Evolutionary conservation across 768 basidiomycete genomes (phyloP), one percentile per base, ranked within the genome.

Genomic region (Fibroporia radiculosa): DNA sequence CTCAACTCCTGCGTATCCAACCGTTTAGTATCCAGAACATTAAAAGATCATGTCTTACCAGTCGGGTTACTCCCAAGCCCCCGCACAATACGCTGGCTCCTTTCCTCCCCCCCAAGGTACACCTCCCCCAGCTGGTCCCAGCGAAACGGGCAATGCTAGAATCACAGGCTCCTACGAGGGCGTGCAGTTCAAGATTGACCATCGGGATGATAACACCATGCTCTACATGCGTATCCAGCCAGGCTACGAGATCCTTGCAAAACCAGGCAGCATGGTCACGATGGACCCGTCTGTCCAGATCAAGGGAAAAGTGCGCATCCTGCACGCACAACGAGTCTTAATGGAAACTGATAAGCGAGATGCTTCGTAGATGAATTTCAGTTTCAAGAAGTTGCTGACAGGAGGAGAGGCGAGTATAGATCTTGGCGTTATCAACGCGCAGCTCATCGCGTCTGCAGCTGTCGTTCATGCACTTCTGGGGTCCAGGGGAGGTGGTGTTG

Each of bases 121-220:
- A 6, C 19, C 32, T 16, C 47, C 40, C 3, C 39, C 39, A 27
- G 20, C 43, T 12, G 22, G 28, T 8, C 37, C 44, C 5, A 34
- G 34, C 16, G 35, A 45, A 14, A 38, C 44, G 12, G 42, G 38
- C 28, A 22, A 29, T 32, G 22, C 45, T 5, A 22, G 27, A 16
- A 59, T 59, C 1, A 58, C 52, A n/a, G 59, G 61, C 12, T 32
- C 43, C 24, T 48, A 53, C 50, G 60, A 61, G 35, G 61, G 62
- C 39, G 47, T 53, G 11, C 50, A 54, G 29, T 65, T 50, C 45
- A 48, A 47, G 14, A 60, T 65, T 46, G 55, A 58, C 43, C 56
- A 65, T 49, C 52, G 64, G 1, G 62, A 65, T 53, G 59, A 53
- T 50, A 64, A 64, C 56, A 60, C 56, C 40, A 39, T 65, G 38